Percentiles rank a stretch among this genome's conserved stretches.
phyloP scores from a whole-genome alignment of 2,329 filamentous ascomycete species.

The Ophiostoma sp. region DNA sequence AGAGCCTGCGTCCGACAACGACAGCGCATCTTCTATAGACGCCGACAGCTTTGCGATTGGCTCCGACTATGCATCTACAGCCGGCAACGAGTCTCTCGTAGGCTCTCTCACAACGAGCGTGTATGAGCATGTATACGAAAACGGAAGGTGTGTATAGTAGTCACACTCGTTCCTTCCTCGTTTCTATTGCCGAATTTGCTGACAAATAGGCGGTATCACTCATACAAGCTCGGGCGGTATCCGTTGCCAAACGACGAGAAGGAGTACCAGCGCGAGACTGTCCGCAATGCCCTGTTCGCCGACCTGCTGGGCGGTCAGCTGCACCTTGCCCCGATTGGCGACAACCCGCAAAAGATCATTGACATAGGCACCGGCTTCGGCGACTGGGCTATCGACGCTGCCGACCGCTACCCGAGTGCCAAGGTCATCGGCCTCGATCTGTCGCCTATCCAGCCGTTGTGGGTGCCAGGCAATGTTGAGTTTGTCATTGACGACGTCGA shows the following conservation, averaged over 20 bases:
- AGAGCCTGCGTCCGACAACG: not conserved
- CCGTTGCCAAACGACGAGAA: constrained; percentile 39
- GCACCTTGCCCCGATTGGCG: constrained; percentile 44
- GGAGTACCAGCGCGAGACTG: constrained; percentile 43
- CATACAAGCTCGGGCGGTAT: constrained; percentile 30
- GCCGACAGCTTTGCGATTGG: constrained; percentile 31
- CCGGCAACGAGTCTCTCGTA: constrained; percentile 33
- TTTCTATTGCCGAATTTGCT: constrained; percentile 20
- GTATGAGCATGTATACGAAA: constrained; percentile 36
- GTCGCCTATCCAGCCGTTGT: constrained; percentile 42
- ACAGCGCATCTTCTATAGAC: not conserved
- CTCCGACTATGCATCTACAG: constrained; percentile 40
- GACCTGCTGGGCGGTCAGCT: constrained; percentile 45
- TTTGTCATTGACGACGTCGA: constrained; percentile 39
- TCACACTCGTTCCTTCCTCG: not conserved
- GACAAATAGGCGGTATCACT: constrained; percentile 30
- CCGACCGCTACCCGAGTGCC: constrained; percentile 33
- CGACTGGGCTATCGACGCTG: constrained; percentile 31
- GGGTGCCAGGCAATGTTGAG: constrained; percentile 39
- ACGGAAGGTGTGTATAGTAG: constrained; percentile 32
- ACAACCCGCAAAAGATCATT: constrained; percentile 27
- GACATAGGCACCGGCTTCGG: constrained; percentile 32
- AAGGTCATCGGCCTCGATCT: constrained; percentile 43
- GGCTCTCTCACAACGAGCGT: constrained; percentile 41
- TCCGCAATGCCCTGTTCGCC: constrained; percentile 50